Evolutionary conservation across 2,329 filamentous ascomycete genomes (phyloP).

Genomic region (Emmonsiellopsis sp.): DNA sequence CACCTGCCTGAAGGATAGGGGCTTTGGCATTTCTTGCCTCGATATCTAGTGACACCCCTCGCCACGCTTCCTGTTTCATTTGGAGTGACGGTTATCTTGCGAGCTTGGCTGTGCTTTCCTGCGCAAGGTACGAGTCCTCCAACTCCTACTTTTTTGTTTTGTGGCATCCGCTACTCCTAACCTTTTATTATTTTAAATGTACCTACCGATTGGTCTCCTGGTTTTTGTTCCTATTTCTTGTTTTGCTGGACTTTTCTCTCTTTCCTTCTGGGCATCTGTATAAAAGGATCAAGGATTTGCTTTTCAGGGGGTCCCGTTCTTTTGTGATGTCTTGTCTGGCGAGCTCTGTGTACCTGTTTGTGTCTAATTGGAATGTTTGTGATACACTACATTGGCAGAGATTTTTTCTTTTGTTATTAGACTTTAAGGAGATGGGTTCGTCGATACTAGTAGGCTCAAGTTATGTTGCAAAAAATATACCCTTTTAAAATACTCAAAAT

Average conservation of each 20-base stretch:
- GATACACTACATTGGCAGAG: background rate
- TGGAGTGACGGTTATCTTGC: background rate
- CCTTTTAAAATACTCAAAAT: no score
- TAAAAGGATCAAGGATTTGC: background rate
- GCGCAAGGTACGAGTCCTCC: background rate
- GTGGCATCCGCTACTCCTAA: background rate
- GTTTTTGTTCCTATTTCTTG: background rate
- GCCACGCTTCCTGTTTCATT: background rate
- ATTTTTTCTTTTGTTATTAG: background rate
- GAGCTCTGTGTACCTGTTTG: background rate
- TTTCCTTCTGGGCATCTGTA: background rate
- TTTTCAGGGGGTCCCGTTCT: background rate
- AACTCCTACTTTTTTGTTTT: background rate
- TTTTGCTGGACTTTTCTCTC: background rate
- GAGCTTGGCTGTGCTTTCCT: background rate
- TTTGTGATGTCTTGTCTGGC: background rate
- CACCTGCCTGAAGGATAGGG: background rate
- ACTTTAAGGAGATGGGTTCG: background rate
- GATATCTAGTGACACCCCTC: no score
- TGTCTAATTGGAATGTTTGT: background rate
- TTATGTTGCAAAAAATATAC: no score
- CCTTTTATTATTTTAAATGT: background rate
- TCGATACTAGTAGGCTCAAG: background rate
- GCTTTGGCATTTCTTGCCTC: background rate
- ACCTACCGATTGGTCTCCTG: background rate